Conservation (phyloP, 306 rosid genomes). For the Phaseolus lunatus region DNA sequence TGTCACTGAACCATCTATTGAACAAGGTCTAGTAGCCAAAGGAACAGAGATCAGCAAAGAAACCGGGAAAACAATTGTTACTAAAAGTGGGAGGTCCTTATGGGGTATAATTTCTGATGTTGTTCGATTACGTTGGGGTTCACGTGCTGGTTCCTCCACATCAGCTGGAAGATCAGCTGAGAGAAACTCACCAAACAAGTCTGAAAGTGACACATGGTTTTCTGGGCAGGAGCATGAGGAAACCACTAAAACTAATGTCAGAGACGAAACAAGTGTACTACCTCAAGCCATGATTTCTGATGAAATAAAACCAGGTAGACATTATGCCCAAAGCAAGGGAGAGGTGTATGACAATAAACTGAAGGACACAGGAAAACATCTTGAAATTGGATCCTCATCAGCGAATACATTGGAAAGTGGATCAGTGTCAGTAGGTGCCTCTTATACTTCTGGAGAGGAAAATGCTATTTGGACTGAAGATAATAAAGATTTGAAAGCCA, state of each 20-base stretch:
- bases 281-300: conserved; percentile 54
- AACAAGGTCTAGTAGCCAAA: conserved; percentile 52
- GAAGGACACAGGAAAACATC: conserved; percentile 52
- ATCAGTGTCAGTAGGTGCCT: conserved; percentile 55
- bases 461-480: conserved; percentile 50
- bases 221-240: conserved; percentile 82
- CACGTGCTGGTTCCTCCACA: conserved; percentile 58
- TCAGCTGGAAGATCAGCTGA: conserved; percentile 63
- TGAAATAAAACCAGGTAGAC: conserved; percentile 46
- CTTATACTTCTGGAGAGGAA: conserved; percentile 65
- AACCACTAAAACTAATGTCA: conserved; percentile 49
- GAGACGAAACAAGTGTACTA: conserved; percentile 48
- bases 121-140: conserved; percentile 74
- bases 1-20: conserved; percentile 59
- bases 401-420: conserved; percentile 55
- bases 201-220: conserved; percentile 72
- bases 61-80: conserved; percentile 55
- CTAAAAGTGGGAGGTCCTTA: conserved; percentile 78
- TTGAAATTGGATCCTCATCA: conserved; percentile 63
- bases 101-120: conserved; percentile 73
- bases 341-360: conserved; percentile 47
- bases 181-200: conserved; percentile 66
- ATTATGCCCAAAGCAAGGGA: conserved; percentile 52
- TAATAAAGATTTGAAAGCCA: conserved; percentile 50
- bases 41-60: conserved; percentile 53